Percentiles rank a stretch among this genome's conserved stretches.
Conservation (phyloP, 768 basidiomycete species). For the Tricholoma bakamatsutake region DNA sequence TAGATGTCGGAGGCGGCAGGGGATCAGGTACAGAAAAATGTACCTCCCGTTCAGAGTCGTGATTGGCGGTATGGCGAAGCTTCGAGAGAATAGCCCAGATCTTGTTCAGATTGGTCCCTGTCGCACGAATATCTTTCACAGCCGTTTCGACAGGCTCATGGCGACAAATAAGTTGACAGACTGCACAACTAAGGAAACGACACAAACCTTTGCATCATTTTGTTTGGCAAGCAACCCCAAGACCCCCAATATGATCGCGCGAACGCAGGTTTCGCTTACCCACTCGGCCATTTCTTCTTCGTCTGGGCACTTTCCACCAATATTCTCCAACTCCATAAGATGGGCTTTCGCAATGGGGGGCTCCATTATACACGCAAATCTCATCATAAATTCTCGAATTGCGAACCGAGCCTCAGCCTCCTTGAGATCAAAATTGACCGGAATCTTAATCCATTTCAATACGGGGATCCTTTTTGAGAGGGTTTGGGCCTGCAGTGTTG, state of each 20-base stretch:
- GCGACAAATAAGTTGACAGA: background rate
- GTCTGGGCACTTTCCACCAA: conserved; percentile 31
- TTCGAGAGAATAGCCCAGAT: conserved; percentile 53
- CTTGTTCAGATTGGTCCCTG: conserved; percentile 52
- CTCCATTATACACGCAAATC: conserved; percentile 52
- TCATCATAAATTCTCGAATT: conserved; percentile 69
- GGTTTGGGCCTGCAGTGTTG: conserved; percentile 21
- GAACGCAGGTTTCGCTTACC: conserved; percentile 63
- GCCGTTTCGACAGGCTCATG: conserved; percentile 37
- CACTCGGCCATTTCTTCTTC: conserved; percentile 42
- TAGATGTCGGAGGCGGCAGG: conserved; percentile 42
- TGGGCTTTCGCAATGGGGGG: conserved; percentile 36
- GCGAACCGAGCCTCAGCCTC: conserved; percentile 58
- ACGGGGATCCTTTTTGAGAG: conserved; percentile 35
- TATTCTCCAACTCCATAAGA: conserved; percentile 59
- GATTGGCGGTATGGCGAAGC: conserved; percentile 33
- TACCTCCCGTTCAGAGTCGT: conserved; percentile 1
- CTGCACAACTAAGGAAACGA: background rate
- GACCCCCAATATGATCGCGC: conserved; percentile 56
- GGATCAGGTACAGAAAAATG: conserved; percentile 47
- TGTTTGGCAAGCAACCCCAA: conserved; percentile 48
- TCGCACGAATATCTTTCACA: conserved; percentile 44
- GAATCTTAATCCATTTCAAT: conserved; percentile 50
- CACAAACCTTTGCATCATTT: conserved; percentile 32
- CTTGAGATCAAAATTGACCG: conserved; percentile 33